Conservation (phyloP, 2,329 filamentous ascomycete genomes). For the Pestalotiopsis fici region DNA sequence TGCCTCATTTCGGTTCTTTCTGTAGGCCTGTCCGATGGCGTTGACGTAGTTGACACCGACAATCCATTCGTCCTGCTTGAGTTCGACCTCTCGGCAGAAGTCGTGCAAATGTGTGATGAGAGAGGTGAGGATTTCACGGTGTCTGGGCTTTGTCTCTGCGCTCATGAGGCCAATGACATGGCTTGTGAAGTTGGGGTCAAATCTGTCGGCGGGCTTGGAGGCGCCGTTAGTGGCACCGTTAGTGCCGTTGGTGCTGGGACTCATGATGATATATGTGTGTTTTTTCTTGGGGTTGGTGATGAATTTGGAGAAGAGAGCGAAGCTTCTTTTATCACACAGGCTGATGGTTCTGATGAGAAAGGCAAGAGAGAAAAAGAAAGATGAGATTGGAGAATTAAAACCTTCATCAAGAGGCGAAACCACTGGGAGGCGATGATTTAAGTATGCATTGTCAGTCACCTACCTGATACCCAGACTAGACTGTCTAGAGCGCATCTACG, state of each 20-base stretch:
- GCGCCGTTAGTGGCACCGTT: constrained; percentile 26
- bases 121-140: constrained; percentile 53
- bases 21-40: constrained; percentile 59
- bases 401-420: neutral
- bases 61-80: constrained; percentile 65
- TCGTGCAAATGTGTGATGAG: constrained; percentile 64
- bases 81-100: constrained; percentile 63
- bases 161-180: constrained; percentile 62
- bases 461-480: neutral
- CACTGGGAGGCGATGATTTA: neutral
- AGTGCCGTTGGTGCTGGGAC: neutral
- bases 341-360: neutral
- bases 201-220: constrained; percentile 38
- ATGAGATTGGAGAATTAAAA: neutral
- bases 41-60: constrained; percentile 59
- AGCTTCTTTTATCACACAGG: neutral
- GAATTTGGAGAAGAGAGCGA: neutral
- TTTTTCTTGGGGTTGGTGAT: neutral
- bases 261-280: neutral
- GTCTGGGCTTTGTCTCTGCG: constrained; percentile 57
- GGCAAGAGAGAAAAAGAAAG: neutral
- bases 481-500: neutral
- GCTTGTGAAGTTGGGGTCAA: constrained; percentile 70
- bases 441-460: neutral
- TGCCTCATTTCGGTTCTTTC: constrained; percentile 61